phyloP scores from a whole-genome alignment of 257 asterid species.

The Capsicum pubescens region DNA sequence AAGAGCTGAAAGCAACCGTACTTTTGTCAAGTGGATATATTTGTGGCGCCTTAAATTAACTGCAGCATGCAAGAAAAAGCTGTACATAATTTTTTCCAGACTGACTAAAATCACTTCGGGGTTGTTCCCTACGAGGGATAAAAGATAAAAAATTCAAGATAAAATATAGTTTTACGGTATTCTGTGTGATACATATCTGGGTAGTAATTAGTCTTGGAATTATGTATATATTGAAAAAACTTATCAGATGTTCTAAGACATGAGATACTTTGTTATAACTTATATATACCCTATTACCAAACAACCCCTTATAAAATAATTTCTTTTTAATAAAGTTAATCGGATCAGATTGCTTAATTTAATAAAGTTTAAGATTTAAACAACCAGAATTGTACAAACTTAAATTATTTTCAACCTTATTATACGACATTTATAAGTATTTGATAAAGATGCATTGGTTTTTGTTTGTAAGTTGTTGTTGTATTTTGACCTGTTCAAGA shows the following conservation, averaged over 20 bases:
- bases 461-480: background rate
- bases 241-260: too few relatives aligned
- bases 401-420: background rate
- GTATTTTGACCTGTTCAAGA: background rate
- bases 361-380: background rate
- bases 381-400: background rate
- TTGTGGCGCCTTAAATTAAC: background rate
- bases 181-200: too few relatives aligned
- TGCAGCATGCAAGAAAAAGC: background rate
- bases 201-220: too few relatives aligned
- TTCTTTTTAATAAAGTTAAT: background rate
- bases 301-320: too few relatives aligned
- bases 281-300: too few relatives aligned
- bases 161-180: too few relatives aligned
- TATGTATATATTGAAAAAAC: too few relatives aligned
- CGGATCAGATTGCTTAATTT: background rate
- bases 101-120: background rate
- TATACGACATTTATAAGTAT: background rate
- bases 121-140: too few relatives aligned
- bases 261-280: too few relatives aligned
- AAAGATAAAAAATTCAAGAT: too few relatives aligned
- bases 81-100: background rate
- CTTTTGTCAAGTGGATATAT: background rate
- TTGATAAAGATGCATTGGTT: background rate
- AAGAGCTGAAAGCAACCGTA: background rate